These are phyloP conservation scores for Cercospora zeae-maydis DNA, from an alignment of 2,329 filamentous ascomycete genomes.

Conservation along the genomic window DNA sequence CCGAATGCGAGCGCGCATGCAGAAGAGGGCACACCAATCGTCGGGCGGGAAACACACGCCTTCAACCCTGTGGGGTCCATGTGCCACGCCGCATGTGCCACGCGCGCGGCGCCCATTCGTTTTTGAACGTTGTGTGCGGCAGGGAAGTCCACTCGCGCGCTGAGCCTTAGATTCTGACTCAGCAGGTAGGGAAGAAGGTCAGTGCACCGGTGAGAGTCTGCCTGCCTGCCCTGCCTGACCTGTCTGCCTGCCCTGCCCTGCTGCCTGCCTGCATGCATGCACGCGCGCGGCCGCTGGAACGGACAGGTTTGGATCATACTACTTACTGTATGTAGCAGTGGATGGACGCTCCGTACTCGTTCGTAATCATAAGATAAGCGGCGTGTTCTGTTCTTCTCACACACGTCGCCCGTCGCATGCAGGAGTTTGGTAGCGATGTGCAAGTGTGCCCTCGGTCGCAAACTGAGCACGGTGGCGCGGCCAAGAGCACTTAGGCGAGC, in stretches of 20 bases:
- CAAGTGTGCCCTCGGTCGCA: constrained; percentile 5
- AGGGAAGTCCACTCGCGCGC: no score
- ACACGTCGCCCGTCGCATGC: not conserved
- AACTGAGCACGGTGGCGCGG: constrained; percentile 4
- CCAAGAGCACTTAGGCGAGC: constrained; percentile 8
- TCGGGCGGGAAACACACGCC: not conserved
- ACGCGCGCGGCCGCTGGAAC: not conserved
- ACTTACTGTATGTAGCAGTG: no score
- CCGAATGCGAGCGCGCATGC: constrained; percentile 1
- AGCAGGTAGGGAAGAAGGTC: constrained; percentile 5
- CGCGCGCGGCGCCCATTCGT: not conserved
- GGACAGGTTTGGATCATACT: not conserved
- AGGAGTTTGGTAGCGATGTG: constrained; percentile 1
- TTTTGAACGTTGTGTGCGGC: no score
- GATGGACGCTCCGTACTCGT: not conserved
- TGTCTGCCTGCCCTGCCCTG: no score
- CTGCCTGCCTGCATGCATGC: constrained; percentile 10
- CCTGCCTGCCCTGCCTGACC: no score
- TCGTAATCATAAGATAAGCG: not conserved
- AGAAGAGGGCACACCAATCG: not conserved
- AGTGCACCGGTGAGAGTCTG: constrained; percentile 12
- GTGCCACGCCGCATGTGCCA: constrained; percentile 6
- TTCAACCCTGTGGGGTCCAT: not conserved
- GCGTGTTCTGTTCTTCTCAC: no score
- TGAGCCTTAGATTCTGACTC: constrained; percentile 15